A percentile compares a stretch with the other conserved stretches of the same genome.
These are phyloP conservation scores for Leccinum variicolor DNA, from an alignment of 768 basidiomycete genomes.

Conservation along the genomic window DNA sequence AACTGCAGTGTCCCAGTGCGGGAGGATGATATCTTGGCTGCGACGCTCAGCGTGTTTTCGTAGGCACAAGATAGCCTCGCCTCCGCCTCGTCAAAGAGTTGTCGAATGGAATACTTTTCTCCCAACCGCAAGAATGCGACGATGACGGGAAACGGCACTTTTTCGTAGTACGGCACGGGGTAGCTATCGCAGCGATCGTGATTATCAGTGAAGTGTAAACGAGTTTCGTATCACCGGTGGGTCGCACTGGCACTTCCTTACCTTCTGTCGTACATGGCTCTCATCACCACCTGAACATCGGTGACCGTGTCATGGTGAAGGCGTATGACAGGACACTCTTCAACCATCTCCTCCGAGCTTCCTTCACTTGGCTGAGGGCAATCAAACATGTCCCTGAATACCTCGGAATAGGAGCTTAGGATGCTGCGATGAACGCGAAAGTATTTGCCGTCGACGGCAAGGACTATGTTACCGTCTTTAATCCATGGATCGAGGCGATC, in stretches of 20 bases:
- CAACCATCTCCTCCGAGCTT: neutral
- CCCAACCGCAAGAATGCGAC: constrained; percentile 19
- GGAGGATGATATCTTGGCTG: constrained; percentile 1
- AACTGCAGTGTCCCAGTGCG: neutral
- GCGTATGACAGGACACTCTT: constrained; percentile 18
- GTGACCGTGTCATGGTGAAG: constrained; percentile 8
- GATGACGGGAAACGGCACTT: constrained; percentile 1
- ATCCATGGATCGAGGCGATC: constrained; percentile 6
- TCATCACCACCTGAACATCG: constrained; percentile 16
- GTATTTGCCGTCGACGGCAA: neutral
- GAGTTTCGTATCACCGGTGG: neutral
- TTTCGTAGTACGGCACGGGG: constrained; percentile 3
- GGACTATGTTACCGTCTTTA: constrained; percentile 6
- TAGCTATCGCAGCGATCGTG: constrained; percentile 5
- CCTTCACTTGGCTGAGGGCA: neutral
- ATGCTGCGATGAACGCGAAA: constrained; percentile 7
- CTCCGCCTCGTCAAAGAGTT: constrained; percentile 9
- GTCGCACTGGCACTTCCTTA: neutral
- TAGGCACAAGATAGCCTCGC: constrained; percentile 1
- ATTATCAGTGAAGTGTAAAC: neutral
- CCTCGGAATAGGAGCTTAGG: constrained; percentile 1
- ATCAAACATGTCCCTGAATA: constrained; percentile 7
- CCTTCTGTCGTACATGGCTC: constrained; percentile 20
- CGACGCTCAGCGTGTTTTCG: neutral
- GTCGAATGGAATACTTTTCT: constrained; percentile 20